phyloP scores from a whole-genome alignment of 2,329 filamentous ascomycete species.

The Pezicula carpinea region DNA sequence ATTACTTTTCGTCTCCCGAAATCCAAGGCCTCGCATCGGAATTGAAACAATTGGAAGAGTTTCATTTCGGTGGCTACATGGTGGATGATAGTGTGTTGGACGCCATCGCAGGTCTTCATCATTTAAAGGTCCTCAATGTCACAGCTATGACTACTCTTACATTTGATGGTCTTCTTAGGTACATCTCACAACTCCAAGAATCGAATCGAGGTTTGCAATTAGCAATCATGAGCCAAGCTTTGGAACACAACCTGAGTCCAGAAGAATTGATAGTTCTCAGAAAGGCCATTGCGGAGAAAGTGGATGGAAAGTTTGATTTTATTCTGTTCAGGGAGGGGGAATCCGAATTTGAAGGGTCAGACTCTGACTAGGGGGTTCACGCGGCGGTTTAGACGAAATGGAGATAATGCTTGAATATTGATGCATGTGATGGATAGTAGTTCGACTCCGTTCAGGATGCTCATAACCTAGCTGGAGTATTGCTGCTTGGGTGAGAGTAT shows the following conservation, averaged over 20 bases:
- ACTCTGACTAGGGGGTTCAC: constrained; percentile 20
- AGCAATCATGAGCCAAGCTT: constrained; percentile 27
- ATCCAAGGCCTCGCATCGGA: constrained; percentile 41
- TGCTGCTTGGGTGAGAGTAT: too few relatives aligned
- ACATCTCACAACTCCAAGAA: constrained; percentile 33
- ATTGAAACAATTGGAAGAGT: constrained; percentile 42
- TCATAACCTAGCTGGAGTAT: too few relatives aligned
- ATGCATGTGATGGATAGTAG: too few relatives aligned
- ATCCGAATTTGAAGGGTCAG: constrained; percentile 21
- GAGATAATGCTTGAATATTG: too few relatives aligned
- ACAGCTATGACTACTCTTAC: constrained; percentile 52
- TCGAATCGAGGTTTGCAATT: constrained; percentile 29
- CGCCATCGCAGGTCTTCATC: constrained; percentile 38
- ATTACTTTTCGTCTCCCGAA: constrained; percentile 45
- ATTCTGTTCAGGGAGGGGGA: constrained; percentile 23
- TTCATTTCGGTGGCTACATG: constrained; percentile 52
- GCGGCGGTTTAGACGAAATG: too few relatives aligned
- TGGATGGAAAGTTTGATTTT: constrained; percentile 32
- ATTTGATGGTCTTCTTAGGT: constrained; percentile 40
- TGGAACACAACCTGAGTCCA: constrained; percentile 22
- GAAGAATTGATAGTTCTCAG: constrained; percentile 23
- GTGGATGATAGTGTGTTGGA: constrained; percentile 44
- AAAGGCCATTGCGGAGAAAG: constrained; percentile 21
- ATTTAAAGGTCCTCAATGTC: constrained; percentile 48
- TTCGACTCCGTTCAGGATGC: too few relatives aligned